Percentiles rank a stretch among this genome's conserved stretches.
These are phyloP conservation scores for Colletotrichum spinosum DNA, from an alignment of 2,329 filamentous ascomycete genomes.

Conservation along the genomic window DNA sequence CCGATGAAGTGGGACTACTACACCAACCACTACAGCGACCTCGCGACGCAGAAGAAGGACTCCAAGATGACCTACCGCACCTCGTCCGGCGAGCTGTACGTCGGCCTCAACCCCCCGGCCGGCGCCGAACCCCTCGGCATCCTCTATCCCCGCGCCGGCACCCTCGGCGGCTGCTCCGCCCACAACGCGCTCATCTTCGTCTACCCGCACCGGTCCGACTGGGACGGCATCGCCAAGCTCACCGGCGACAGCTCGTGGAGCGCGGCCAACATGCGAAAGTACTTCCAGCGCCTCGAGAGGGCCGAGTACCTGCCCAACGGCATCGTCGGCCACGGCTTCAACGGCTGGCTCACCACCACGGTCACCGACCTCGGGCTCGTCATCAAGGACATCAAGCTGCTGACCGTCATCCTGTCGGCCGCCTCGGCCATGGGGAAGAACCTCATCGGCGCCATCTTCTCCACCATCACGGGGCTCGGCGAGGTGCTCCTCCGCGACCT, in stretches of 20 bases:
- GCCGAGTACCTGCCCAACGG: slow-evolving; percentile 62
- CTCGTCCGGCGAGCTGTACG: slow-evolving; percentile 50
- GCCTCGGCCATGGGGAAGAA: slow-evolving; percentile 46
- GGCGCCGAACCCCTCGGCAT: slow-evolving; percentile 56
- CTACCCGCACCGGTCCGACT: slow-evolving; percentile 70
- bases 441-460: slow-evolving; percentile 39
- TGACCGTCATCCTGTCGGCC: slow-evolving; percentile 45
- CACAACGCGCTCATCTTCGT: slow-evolving; percentile 72
- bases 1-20: slow-evolving; percentile 40
- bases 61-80: slow-evolving; percentile 64
- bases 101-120: slow-evolving; percentile 52
- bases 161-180: slow-evolving; percentile 63
- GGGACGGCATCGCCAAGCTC: slow-evolving; percentile 65
- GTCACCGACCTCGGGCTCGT: slow-evolving; percentile 40
- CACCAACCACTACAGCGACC: slow-evolving; percentile 38
- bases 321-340: slow-evolving; percentile 62
- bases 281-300: slow-evolving; percentile 67
- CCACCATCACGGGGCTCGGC: slow-evolving; percentile 42
- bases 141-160: slow-evolving; percentile 59
- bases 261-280: slow-evolving; percentile 69
- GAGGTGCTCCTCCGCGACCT: slow-evolving; percentile 45
- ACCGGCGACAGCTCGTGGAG: slow-evolving; percentile 71
- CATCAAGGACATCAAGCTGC: slow-evolving; percentile 44
- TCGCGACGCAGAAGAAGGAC: slow-evolving; percentile 53
- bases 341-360: slow-evolving; percentile 60